Evolutionary conservation across 192 early-diverging fungal species (phyloP).

Genomic region (Backusella morwellensis): DNA sequence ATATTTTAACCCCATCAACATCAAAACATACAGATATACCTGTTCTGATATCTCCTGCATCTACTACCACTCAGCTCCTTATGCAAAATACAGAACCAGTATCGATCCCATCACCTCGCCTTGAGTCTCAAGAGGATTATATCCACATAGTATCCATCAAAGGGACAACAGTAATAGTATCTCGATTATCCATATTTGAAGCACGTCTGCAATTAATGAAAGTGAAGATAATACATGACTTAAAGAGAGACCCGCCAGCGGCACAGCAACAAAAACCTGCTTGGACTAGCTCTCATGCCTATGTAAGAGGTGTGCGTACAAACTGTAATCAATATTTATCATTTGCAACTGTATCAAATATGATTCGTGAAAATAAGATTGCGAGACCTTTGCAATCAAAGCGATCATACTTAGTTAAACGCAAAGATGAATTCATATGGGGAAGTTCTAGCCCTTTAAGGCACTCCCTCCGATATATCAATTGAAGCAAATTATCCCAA

Average conservation of each 20-base stretch:
- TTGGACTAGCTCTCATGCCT: constrained; percentile 2
- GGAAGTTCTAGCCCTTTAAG: neutral
- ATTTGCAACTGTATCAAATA: constrained; percentile 45
- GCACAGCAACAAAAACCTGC: neutral
- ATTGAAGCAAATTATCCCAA: neutral
- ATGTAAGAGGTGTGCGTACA: constrained; percentile 11
- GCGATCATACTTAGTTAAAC: neutral
- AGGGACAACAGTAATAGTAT: too few relatives aligned
- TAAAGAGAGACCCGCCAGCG: neutral
- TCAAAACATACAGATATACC: neutral
- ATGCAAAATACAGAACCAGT: neutral
- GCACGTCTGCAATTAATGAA: neutral
- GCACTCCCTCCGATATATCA: neutral
- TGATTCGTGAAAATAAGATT: constrained; percentile 48
- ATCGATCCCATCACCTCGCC: neutral
- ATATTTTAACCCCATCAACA: neutral
- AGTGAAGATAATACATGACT: neutral
- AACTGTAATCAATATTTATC: constrained; percentile 45
- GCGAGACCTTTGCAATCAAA: constrained; percentile 38
- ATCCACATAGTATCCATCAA: neutral
- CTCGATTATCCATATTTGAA: neutral
- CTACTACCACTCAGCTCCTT: neutral
- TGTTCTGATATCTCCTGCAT: neutral
- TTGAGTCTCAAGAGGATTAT: neutral
- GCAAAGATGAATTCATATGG: constrained; percentile 12